These are phyloP conservation scores for Fusarium scirpi DNA, from an alignment of 2,329 filamentous ascomycete species.

Conservation along the genomic window DNA sequence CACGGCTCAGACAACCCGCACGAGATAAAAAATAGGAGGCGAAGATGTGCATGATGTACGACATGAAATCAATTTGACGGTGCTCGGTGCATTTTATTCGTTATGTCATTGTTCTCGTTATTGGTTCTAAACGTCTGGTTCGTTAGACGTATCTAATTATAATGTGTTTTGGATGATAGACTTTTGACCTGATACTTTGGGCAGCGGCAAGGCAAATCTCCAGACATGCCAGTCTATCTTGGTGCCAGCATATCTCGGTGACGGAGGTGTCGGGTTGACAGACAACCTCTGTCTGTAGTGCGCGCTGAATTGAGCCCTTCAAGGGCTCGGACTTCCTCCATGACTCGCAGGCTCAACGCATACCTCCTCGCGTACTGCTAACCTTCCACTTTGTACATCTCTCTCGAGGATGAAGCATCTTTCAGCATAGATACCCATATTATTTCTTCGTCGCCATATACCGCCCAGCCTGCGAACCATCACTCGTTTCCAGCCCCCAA, in stretches of 20 bases:
- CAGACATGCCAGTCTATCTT: background rate
- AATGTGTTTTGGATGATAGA: background rate
- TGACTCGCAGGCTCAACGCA: slow-evolving; percentile 47
- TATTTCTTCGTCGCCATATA: slow-evolving; percentile 57
- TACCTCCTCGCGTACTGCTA: slow-evolving; percentile 46
- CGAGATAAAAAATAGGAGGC: background rate
- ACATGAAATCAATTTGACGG: background rate
- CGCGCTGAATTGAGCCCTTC: slow-evolving; percentile 1
- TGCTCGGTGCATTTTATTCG: background rate
- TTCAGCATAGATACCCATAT: slow-evolving; percentile 59
- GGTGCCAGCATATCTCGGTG: background rate
- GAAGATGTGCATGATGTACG: background rate
- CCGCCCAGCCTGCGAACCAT: slow-evolving; percentile 58
- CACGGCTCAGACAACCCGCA: background rate
- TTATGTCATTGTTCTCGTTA: slow-evolving; percentile 30
- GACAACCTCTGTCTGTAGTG: background rate
- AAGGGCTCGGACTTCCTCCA: slow-evolving; percentile 39
- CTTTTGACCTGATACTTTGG: background rate
- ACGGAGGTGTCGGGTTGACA: background rate
- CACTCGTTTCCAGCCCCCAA: slow-evolving; percentile 61
- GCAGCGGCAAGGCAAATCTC: too few species aligned
- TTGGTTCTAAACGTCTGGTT: background rate
- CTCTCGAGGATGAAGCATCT: slow-evolving; percentile 59
- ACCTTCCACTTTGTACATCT: slow-evolving; percentile 30
- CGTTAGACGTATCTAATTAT: background rate